phyloP scores from a whole-genome alignment of 164 flowering plant species.

The Akebia trifoliata region DNA sequence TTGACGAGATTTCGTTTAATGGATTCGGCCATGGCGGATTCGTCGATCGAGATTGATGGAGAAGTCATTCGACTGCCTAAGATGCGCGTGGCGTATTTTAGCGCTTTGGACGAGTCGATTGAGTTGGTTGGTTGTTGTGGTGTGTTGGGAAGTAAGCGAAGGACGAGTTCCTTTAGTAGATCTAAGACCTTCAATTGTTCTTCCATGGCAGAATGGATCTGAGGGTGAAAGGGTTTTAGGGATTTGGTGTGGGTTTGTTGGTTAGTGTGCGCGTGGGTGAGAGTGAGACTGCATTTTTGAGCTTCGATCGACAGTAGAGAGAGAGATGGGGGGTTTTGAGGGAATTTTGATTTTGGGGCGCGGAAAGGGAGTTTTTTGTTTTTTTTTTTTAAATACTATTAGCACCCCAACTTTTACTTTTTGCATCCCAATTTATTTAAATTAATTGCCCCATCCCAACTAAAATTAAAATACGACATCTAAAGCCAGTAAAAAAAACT shows the following conservation, averaged over 20 bases:
- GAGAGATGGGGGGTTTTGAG: not conserved
- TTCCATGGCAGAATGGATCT: conserved; percentile 31
- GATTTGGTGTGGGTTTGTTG: not conserved
- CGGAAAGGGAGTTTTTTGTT: conserved; percentile 13
- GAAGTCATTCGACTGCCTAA: conserved; percentile 80
- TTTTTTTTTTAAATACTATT: no score
- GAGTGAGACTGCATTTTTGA: conserved; percentile 2
- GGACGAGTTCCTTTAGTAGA: conserved; percentile 81
- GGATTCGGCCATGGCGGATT: conserved; percentile 82
- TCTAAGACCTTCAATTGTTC: conserved; percentile 57
- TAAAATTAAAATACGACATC: no score
- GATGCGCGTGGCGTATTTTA: conserved; percentile 70
- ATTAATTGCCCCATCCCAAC: no score
- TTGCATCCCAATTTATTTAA: no score
- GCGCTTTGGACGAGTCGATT: conserved; percentile 32
- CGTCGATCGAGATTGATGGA: conserved; percentile 76
- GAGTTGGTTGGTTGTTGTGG: conserved; percentile 2
- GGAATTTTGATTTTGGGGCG: conserved; percentile 26
- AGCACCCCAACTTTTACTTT: no score
- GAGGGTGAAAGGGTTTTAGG: not conserved
- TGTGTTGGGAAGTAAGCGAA: conserved; percentile 42
- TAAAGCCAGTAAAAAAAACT: no score
- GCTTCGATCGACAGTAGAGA: conserved; percentile 3
- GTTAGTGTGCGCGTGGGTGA: not conserved
- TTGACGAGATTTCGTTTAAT: conserved; percentile 82